Percentiles rank a stretch among this genome's conserved stretches.
These are phyloP conservation scores for Phialemoniopsis sp. DNA, from an alignment of 2,329 filamentous ascomycete species.

Conservation along the genomic window DNA sequence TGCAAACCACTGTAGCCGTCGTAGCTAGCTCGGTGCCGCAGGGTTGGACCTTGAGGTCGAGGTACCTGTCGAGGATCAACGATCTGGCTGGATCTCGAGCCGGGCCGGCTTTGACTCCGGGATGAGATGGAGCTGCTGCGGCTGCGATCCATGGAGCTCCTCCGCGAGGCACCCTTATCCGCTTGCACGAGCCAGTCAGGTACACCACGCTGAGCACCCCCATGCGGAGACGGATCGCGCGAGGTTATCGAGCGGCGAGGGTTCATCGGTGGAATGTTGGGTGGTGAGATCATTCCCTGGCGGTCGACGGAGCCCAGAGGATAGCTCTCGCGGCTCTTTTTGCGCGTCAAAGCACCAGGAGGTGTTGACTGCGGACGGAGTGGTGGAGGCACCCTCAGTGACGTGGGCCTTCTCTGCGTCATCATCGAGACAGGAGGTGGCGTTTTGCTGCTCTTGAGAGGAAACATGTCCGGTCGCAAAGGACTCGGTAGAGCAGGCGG, in stretches of 20 bases:
- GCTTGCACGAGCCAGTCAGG: conserved; percentile 21
- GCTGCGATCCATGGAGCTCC: conserved; percentile 18
- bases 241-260: conserved; percentile 16
- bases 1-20: conserved; percentile 17
- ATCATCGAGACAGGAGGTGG: conserved; percentile 38
- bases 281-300: conserved; percentile 3
- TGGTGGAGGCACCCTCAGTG: conserved; percentile 26
- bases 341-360: conserved; percentile 17
- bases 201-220: conserved; percentile 10
- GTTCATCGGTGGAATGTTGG: conserved; percentile 17
- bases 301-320: conserved; percentile 5
- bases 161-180: conserved; percentile 18
- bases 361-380: conserved; percentile 30
- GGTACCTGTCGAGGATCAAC: no score
- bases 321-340: conserved; percentile 22
- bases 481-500: conserved; percentile 18
- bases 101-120: conserved; percentile 12
- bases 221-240: conserved; percentile 9
- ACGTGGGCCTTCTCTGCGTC: conserved; percentile 27
- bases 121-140: conserved; percentile 26
- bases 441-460: conserved; percentile 21
- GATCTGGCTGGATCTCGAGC: conserved; percentile 10
- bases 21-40: conserved; percentile 27
- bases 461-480: conserved; percentile 16
- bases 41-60: neutral